Base-by-base conservation (phyloP, 495 filamentous ascomycete genomes). In the Evansstolkia leycettana region DNA sequence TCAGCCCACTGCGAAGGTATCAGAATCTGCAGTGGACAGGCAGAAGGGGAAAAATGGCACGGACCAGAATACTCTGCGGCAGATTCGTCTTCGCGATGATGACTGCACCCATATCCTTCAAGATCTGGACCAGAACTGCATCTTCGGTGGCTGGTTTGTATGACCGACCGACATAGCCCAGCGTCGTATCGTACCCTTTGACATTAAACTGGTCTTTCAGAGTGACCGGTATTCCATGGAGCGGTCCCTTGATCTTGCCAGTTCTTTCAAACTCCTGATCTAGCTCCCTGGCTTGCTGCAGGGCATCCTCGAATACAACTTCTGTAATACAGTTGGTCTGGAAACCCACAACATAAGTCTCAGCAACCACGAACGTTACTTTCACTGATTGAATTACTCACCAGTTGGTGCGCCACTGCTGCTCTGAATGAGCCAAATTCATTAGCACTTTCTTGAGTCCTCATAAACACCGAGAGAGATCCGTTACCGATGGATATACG, bases 121-220 rank as follows among this genome's bases (percentile, higher is more conserved):
- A 40, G 15, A 72, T 54, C 25, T 56, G 47, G 1, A 70, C 63
- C 0, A 74, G 50, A 1, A 59, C 46, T 0, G 70, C 59, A 38
- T 76, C 65, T n/a, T 61, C 46, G 1, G 54, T 50, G n/a, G 62
- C 66, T 7, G 72, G 71, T 7, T 65, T 42, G 30, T 67, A 67
- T 14, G 69, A 56, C 27, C 69, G 56, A 12, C 58, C 64, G 13
- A 73, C 66, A 43, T 78, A 74, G n/a, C 73, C 75, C 12, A 78
- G 52, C 0, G 70, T 70, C 0, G 69, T 54, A 37, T 80, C 70
- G 14, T 68, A 48, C n/a, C 70, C 75, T 39, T 65, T 65, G 34
- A 84, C 52, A 28, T 78, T 67, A 52, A 83, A 82, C 17, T 73
- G 67, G 40, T 84, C 80, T 46, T 85, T 80, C 5, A 81, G 35